phyloP scores from a whole-genome alignment of 495 filamentous ascomycete species.

The Penicillium coffeae region DNA sequence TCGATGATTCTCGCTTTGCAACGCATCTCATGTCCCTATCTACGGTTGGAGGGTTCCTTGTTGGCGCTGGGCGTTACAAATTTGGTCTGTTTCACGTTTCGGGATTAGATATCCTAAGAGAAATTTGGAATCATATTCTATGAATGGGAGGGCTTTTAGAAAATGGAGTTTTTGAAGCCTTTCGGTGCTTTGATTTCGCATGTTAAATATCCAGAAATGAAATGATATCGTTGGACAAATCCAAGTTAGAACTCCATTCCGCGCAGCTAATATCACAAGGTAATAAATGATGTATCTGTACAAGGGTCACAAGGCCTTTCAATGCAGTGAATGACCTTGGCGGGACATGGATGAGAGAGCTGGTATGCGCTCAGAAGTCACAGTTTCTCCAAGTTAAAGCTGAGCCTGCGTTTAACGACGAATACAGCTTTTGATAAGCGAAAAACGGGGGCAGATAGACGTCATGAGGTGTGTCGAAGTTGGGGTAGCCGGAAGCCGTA shows the following conservation, averaged over 20 bases:
- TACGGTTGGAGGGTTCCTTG: constrained; percentile 7
- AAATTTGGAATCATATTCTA: constrained; percentile 3
- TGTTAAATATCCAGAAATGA: background rate
- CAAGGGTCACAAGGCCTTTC: constrained; percentile 20
- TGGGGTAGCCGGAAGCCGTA: constrained; percentile 4
- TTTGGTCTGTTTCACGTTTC: background rate
- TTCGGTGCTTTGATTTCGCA: constrained; percentile 4
- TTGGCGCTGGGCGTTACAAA: constrained; percentile 24
- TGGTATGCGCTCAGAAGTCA: too few relatives aligned
- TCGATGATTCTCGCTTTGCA: background rate
- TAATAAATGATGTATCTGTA: constrained; percentile 28
- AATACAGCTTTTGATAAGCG: background rate
- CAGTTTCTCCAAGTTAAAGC: too few relatives aligned
- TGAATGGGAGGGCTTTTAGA: constrained; percentile 13
- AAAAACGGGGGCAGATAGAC: background rate
- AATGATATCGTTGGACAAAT: constrained; percentile 2
- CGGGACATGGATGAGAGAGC: background rate
- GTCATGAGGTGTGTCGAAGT: background rate
- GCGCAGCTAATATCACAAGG: constrained; percentile 25
- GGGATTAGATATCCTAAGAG: constrained; percentile 19
- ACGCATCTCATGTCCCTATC: constrained; percentile 2
- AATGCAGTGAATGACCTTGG: constrained; percentile 3
- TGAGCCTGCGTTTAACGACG: too few relatives aligned
- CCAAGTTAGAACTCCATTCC: constrained; percentile 27
- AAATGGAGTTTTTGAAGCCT: constrained; percentile 19